Conservation (phyloP, 805 yeast species). For the Zygosaccharomyces gambellarensis region DNA sequence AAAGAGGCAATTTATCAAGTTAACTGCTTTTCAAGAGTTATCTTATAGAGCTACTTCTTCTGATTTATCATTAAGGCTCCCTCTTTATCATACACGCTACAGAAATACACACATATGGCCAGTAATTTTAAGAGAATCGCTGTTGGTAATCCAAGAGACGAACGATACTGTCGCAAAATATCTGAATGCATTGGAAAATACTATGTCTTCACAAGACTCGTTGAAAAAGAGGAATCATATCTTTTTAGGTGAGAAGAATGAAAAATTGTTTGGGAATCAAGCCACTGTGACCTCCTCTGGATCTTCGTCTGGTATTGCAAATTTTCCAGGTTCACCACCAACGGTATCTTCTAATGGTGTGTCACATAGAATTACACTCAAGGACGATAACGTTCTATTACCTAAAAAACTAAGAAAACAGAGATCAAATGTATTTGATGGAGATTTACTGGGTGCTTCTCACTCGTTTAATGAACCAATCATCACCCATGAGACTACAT, state of each 20-base stretch:
- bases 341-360: conserved; percentile 4
- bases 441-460: conserved; percentile 7
- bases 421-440: conserved; percentile 1
- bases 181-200: conserved; percentile 18
- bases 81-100: conserved; percentile 49
- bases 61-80: conserved; percentile 44
- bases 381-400: conserved; percentile 23
- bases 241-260: conserved; percentile 8
- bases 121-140: conserved; percentile 55
- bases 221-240: conserved; percentile 7
- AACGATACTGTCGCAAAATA: conserved; percentile 36
- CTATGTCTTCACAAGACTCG: conserved; percentile 13
- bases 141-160: conserved; percentile 47
- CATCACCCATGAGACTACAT: conserved; percentile 27
- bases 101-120: conserved; percentile 51
- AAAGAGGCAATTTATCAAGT: conserved; percentile 43
- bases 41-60: conserved; percentile 55
- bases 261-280: conserved; percentile 36
- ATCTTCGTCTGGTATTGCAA: conserved; percentile 6
- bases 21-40: conserved; percentile 73
- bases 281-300: conserved; percentile 19
- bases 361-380: conserved; percentile 23
- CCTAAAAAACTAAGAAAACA: conserved; percentile 9
- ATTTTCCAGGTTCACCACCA: conserved; percentile 21
- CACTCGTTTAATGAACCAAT: conserved; percentile 24